These are phyloP conservation scores for Diaporthe sp. DNA, from an alignment of 2,329 filamentous ascomycete genomes.

Conservation along the genomic window DNA sequence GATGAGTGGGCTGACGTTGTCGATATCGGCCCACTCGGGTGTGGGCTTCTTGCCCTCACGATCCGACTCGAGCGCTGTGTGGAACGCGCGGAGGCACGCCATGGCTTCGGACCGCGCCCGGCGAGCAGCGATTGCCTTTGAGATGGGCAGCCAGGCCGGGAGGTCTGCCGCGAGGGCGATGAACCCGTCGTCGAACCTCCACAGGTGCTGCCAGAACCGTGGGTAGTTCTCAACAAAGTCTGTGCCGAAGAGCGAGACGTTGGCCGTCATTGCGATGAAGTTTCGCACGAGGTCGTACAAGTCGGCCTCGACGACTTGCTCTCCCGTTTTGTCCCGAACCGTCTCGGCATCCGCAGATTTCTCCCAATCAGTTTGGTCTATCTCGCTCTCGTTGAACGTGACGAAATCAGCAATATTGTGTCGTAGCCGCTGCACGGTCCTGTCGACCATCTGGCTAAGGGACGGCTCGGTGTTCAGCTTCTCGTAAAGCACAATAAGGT, in stretches of 20 bases:
- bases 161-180: slow-evolving; percentile 49
- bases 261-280: slow-evolving; percentile 54
- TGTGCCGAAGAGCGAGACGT: slow-evolving; percentile 54
- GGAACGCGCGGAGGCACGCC: slow-evolving; percentile 51
- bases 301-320: slow-evolving; percentile 52
- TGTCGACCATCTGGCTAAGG: slow-evolving; percentile 45
- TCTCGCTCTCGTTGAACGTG: slow-evolving; percentile 54
- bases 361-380: slow-evolving; percentile 58
- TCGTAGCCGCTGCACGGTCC: slow-evolving; percentile 46
- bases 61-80: slow-evolving; percentile 53
- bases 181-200: slow-evolving; percentile 55
- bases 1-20: slow-evolving; percentile 53
- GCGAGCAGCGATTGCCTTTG: slow-evolving; percentile 51
- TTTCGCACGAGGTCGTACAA: slow-evolving; percentile 52
- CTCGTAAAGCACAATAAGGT: slow-evolving; percentile 49
- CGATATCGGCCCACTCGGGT: slow-evolving; percentile 54
- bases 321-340: slow-evolving; percentile 47
- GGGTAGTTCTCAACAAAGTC: slow-evolving; percentile 59
- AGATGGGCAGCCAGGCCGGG: slow-evolving; percentile 53
- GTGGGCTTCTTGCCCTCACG: slow-evolving; percentile 51
- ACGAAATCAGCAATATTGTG: slow-evolving; percentile 53
- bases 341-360: slow-evolving; percentile 50
- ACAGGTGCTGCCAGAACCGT: slow-evolving; percentile 55
- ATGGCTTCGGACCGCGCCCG: slow-evolving; percentile 49
- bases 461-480: slow-evolving; percentile 47